Conservation (phyloP, 2,329 filamentous ascomycete species). For the Microcera coccophila region DNA sequence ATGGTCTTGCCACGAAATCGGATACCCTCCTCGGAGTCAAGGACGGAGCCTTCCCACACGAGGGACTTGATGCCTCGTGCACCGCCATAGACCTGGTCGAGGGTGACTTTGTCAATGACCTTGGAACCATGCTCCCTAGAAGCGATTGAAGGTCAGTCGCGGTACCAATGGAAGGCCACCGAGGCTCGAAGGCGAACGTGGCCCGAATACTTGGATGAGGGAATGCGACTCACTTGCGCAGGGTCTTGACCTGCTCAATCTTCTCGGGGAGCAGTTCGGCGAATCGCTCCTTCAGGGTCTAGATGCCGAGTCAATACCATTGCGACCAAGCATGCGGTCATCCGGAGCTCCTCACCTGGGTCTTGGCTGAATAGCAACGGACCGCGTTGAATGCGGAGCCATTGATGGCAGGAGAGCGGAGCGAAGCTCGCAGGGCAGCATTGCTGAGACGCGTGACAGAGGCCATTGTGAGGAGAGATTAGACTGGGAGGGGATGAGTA, state of each 20-base stretch:
- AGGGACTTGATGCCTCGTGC: conserved; percentile 98
- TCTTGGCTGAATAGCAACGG: conserved; percentile 91
- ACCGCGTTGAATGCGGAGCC: conserved; percentile 75
- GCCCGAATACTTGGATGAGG: neutral
- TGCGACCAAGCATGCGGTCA: conserved; percentile 7
- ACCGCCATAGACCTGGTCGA: conserved; percentile 99
- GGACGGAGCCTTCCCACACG: conserved; percentile 97
- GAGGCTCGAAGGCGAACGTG: neutral
- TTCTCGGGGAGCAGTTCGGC: conserved; percentile 92
- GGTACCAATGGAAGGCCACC: neutral
- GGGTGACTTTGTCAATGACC: conserved; percentile 94
- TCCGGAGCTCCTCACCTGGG: conserved; percentile 58
- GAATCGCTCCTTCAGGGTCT: conserved; percentile 98
- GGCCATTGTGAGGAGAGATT: conserved; percentile 61
- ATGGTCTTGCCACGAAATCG: conserved; percentile 99
- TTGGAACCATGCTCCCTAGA: conserved; percentile 87
- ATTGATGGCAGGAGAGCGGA: conserved; percentile 63
- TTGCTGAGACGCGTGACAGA: conserved; percentile 77
- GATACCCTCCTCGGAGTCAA: conserved; percentile 98
- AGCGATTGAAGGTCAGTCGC: conserved; percentile 16
- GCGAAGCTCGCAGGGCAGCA: conserved; percentile 74
- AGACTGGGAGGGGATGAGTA: conserved; percentile 26
- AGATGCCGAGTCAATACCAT: conserved; percentile 5
- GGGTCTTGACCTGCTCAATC: conserved; percentile 98
- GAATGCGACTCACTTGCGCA: conserved; percentile 76